These are phyloP conservation scores for Rhodotorula sp. DNA, from an alignment of 1,284 basidiomycete species.

Conservation along the genomic window DNA sequence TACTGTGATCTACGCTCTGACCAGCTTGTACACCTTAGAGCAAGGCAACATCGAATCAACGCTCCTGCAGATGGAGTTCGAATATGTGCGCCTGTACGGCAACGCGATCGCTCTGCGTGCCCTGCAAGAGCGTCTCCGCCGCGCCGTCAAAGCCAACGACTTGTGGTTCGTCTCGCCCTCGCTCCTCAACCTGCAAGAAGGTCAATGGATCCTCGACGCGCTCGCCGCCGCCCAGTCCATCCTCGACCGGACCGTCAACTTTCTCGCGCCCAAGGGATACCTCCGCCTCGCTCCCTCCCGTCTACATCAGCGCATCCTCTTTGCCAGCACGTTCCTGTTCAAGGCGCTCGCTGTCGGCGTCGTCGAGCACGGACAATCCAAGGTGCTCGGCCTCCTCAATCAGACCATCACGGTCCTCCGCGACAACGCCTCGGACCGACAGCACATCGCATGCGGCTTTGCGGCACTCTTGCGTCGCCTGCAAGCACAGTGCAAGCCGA, in stretches of 20 bases:
- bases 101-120: constrained; percentile 38
- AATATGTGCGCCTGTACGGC: constrained; percentile 36
- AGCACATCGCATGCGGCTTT: constrained; percentile 37
- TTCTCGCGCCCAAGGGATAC: constrained; percentile 37
- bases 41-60: constrained; percentile 37
- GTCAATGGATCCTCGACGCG: constrained; percentile 39
- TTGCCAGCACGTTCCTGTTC: constrained; percentile 37
- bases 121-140: constrained; percentile 33
- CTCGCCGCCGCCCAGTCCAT: constrained; percentile 40
- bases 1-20: background rate
- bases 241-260: constrained; percentile 33
- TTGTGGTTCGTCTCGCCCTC: constrained; percentile 37
- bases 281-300: constrained; percentile 33
- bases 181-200: constrained; percentile 41
- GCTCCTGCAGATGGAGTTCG: constrained; percentile 37
- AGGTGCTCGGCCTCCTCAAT: constrained; percentile 32
- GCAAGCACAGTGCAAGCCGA: constrained; percentile 37
- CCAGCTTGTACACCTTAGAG: constrained; percentile 4
- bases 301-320: constrained; percentile 38
- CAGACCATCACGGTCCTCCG: constrained; percentile 32
- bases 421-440: constrained; percentile 26
- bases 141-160: constrained; percentile 37
- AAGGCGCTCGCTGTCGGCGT: constrained; percentile 40
- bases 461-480: constrained; percentile 32
- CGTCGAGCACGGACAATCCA: constrained; percentile 38